Base-by-base conservation (phyloP, 805 yeast species). In the Starmerella sp. region DNA sequence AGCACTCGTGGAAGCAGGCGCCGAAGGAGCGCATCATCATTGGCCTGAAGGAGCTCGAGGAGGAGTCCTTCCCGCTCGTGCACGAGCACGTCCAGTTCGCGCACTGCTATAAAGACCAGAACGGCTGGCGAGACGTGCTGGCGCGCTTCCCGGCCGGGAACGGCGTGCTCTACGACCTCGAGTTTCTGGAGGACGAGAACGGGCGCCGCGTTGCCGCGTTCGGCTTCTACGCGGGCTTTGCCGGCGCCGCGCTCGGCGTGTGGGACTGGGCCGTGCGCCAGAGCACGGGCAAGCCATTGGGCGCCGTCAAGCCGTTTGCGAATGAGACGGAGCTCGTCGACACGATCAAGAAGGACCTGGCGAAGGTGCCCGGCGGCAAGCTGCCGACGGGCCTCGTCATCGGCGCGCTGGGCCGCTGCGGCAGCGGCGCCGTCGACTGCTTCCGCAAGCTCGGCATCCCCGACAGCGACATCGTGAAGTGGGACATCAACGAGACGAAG, bases 141-240 rank as follows among this genome's bases (percentile, higher is more conserved):
- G 68, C 77, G 56, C 81, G 99, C 71, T 93, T 89, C 75, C 95
- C 95, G 51, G 83, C 79, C 41, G 99, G 99, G 51, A 80, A 85
- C 56, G 97, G 98, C 63, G 77, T 80, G 13, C 78, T 93, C 62
- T 93, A 93, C 69, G 99, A 93, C 69, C 76, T 93, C 62, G 99
- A 93, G 74, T 93, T 93, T 68, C 76, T 93, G 69, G 95, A 86
- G 70, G 88, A 93, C 69, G 96, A 85, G 64, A 82, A 80, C 66
- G 97, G 97, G 37, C 86, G 98, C 77, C 86, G 99, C 73, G 99
- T 93, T 32, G 99, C 99, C 46, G 98, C 98, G 8, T 93, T 93
- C 69, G 99, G 99, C n/a, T 93, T 80, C 76, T 91, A 91, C 70
- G 98, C 99, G 46, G 99, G 99, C n/a, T 93, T 93, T 69, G 98